These are phyloP conservation scores for Mycena metata DNA, from an alignment of 768 basidiomycete genomes.

Conservation along the genomic window DNA sequence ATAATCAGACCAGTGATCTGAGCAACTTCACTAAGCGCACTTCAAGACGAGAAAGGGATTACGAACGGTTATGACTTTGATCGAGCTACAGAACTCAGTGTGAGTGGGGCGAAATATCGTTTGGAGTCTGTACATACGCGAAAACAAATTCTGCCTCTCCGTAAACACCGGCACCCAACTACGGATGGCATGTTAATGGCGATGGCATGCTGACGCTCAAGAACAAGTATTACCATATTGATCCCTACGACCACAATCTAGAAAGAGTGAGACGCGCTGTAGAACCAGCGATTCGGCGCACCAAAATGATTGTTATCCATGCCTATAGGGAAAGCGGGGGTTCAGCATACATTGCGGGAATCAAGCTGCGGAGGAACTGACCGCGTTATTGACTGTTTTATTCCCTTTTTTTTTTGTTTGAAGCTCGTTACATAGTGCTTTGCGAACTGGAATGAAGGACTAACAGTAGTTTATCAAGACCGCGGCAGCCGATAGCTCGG, in stretches of 20 bases:
- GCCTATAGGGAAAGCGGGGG: slow-evolving; percentile 32
- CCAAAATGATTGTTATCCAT: slow-evolving; percentile 76
- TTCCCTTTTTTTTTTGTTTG: too few relatives aligned
- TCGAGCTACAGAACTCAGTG: slow-evolving; percentile 60
- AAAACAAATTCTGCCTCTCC: slow-evolving; percentile 91
- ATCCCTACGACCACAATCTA: slow-evolving; percentile 82
- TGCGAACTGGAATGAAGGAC: too few relatives aligned
- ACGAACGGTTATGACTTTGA: slow-evolving; percentile 82
- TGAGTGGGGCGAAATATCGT: background rate
- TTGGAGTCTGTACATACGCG: slow-evolving; percentile 64
- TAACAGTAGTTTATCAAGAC: slow-evolving; percentile 77
- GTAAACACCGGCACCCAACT: slow-evolving; percentile 83
- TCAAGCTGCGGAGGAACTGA: slow-evolving; percentile 81
- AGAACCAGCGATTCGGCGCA: slow-evolving; percentile 50
- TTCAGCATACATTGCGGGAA: slow-evolving; percentile 71
- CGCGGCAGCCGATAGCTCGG: slow-evolving; percentile 64
- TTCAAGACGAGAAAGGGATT: too few relatives aligned
- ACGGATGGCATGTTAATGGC: slow-evolving; percentile 81
- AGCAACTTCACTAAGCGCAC: background rate
- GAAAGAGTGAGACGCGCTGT: slow-evolving; percentile 56
- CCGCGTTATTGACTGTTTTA: slow-evolving; percentile 68
- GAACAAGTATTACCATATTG: too few relatives aligned
- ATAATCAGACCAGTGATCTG: slow-evolving; percentile 77
- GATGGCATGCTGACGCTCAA: too few relatives aligned
- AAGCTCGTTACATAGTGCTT: too few relatives aligned